Evolutionary conservation across 331 rosid genomes (phyloP).

Genomic region (Prunus yedoensis): DNA sequence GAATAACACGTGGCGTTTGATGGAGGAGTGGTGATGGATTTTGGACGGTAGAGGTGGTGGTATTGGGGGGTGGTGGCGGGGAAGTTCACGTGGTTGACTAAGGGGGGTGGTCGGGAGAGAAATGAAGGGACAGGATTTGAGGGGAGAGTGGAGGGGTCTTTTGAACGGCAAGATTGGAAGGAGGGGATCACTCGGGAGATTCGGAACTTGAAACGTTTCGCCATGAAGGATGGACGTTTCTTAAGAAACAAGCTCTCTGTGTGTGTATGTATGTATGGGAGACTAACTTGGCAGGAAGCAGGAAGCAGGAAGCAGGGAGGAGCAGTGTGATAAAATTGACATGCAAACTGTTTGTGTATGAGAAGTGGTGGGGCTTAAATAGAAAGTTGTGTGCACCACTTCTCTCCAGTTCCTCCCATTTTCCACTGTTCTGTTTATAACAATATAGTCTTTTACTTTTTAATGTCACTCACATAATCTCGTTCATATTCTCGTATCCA

Average conservation of each 20-base stretch:
- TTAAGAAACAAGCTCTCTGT: not conserved
- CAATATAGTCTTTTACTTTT: not conserved
- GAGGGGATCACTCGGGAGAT: slow-evolving; percentile 44
- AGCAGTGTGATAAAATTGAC: not conserved
- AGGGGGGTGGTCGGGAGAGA: slow-evolving; percentile 15
- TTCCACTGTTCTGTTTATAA: not conserved
- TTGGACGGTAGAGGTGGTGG: slow-evolving; percentile 22
- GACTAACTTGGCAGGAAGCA: not conserved
- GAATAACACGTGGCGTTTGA: slow-evolving; percentile 47
- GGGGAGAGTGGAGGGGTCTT: slow-evolving; percentile 33
- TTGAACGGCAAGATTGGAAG: slow-evolving; percentile 54
- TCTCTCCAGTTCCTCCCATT: not conserved
- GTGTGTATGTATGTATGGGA: not conserved
- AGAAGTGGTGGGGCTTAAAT: not conserved
- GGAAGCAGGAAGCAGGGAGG: too few species aligned
- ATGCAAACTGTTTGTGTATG: not conserved
- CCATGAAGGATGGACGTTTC: slow-evolving; percentile 26
- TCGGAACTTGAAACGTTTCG: slow-evolving; percentile 42
- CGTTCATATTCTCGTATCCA: too few species aligned
- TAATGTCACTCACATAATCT: not conserved
- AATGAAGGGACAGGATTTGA: slow-evolving; percentile 37
- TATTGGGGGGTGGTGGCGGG: slow-evolving; percentile 10
- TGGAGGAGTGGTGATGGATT: slow-evolving; percentile 31
- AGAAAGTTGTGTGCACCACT: not conserved
- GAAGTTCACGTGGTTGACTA: slow-evolving; percentile 13